These are phyloP conservation scores for Glebionis coronaria DNA, from an alignment of 129 eudicot species.

Conservation along the genomic window DNA sequence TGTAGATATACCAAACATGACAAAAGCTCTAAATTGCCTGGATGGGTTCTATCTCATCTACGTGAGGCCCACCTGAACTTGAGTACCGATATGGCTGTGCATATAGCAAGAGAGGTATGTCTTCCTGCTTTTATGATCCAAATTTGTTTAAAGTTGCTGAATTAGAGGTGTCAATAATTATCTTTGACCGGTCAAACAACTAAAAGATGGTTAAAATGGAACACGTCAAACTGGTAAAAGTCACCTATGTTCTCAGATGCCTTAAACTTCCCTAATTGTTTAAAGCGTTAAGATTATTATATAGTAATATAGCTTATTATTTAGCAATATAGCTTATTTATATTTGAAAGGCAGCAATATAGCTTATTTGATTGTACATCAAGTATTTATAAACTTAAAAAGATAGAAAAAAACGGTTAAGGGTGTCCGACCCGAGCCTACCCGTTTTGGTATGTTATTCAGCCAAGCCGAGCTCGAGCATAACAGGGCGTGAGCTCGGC, in stretches of 20 bases:
- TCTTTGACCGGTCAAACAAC: background rate
- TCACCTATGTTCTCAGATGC: too few relatives aligned
- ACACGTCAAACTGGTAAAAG: background rate
- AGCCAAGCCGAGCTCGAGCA: too few relatives aligned
- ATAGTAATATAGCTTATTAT: background rate
- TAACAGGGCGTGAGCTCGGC: too few relatives aligned
- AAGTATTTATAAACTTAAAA: background rate
- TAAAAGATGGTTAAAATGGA: background rate
- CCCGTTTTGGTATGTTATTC: background rate
- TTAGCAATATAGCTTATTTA: too few relatives aligned
- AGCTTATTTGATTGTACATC: background rate
- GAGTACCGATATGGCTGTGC: slow-evolving; percentile 99
- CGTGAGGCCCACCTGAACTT: slow-evolving; percentile 93
- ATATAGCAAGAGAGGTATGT: slow-evolving; percentile 90
- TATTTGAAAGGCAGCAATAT: too few relatives aligned
- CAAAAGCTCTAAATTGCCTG: slow-evolving; percentile 91
- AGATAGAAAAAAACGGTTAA: background rate
- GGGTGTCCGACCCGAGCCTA: background rate
- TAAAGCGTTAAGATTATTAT: background rate
- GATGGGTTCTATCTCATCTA: slow-evolving; percentile 90
- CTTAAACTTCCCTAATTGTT: background rate
- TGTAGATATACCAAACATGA: slow-evolving; percentile 90
- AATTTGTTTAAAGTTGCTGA: background rate
- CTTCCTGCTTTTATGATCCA: slow-evolving; percentile 4
- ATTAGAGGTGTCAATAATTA: background rate